Base-by-base conservation (phyloP, 2,329 filamentous ascomycete genomes). In the Venturia asperata region DNA sequence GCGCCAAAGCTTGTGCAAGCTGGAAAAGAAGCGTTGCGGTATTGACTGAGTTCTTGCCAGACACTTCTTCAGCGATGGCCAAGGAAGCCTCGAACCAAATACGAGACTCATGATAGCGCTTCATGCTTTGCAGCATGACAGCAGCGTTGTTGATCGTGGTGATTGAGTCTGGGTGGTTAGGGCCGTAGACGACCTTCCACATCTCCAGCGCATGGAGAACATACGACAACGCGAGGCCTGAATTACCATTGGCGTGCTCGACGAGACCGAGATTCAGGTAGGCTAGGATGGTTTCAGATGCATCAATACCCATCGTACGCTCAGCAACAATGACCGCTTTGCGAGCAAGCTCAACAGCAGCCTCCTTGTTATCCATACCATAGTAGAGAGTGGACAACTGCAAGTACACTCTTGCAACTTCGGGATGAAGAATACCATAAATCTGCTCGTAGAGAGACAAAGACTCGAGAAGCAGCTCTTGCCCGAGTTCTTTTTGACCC, bases 81-180 rank as follows among this genome's bases (percentile, higher is more conserved):
- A 97, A 85, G 11, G 92, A 95, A 69, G 91, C 89, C 77, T 97
- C 94, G 74, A 99, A 99, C 94, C 94, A 99, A 68, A 93, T 83
- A 63, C 94, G 88, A 58, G 93, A 97, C 77, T 96, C 91, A 71
- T 93, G 88, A 80, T 96, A 99, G 67, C 90, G 87, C 82, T 97
- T 96, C 71, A 97, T 84, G 65, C 92, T 88, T 78, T 99, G 94
- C 66, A 99, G 86, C 94, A 99, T 99, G 67, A 99, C 94, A 9
- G 94, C 94, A 24, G 91, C 93, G 73, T 99, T 99, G 84, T 97
- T 99, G 78, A 97, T 89, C 19, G 94, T 97, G 10, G 95, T 99
- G 77, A 99, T 97, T 10, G 92, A 96, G 78, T 99, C 94, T 3
- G 94, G 94, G 77, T 99, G 94, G 71, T 91, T 89, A 39, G 88